Conservation (phyloP, 2,329 filamentous ascomycete genomes). For the Fusarium sp. region DNA sequence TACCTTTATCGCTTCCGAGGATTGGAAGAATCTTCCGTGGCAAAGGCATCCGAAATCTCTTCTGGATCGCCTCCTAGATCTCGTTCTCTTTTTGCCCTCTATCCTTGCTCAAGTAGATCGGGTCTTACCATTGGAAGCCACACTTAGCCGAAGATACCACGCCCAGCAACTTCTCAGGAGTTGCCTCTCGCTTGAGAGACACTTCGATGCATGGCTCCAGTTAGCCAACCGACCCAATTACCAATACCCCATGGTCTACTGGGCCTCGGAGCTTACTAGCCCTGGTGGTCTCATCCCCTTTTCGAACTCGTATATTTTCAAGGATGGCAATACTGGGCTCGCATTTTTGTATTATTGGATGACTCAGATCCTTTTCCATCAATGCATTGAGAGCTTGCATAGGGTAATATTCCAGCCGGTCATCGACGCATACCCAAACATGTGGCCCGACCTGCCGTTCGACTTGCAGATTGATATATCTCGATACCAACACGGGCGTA, state of each 20-base stretch:
- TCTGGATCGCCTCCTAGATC: slow-evolving; percentile 63
- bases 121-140: slow-evolving; percentile 52
- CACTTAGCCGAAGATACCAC: slow-evolving; percentile 53
- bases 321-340: slow-evolving; percentile 55
- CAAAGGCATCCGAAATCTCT: slow-evolving; percentile 59
- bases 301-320: slow-evolving; percentile 56
- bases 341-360: slow-evolving; percentile 65
- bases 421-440: slow-evolving; percentile 51
- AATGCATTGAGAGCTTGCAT: slow-evolving; percentile 58
- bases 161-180: slow-evolving; percentile 59
- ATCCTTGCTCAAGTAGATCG: slow-evolving; percentile 58
- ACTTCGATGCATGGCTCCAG: slow-evolving; percentile 59
- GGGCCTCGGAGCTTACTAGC: slow-evolving; percentile 49
- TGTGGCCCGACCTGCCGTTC: slow-evolving; percentile 52
- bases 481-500: slow-evolving; percentile 55
- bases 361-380: slow-evolving; percentile 58
- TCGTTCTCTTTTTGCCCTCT: slow-evolving; percentile 57
- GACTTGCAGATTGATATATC: slow-evolving; percentile 53
- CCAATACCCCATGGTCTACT: slow-evolving; percentile 51
- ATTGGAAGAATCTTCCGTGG: slow-evolving; percentile 64
- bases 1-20: slow-evolving; percentile 60
- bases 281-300: slow-evolving; percentile 54
- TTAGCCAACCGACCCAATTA: slow-evolving; percentile 42
- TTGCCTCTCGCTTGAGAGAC: slow-evolving; percentile 58
- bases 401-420: slow-evolving; percentile 55